phyloP scores from a whole-genome alignment of 163 green algal genomes.

The Chloroidium sp. region DNA sequence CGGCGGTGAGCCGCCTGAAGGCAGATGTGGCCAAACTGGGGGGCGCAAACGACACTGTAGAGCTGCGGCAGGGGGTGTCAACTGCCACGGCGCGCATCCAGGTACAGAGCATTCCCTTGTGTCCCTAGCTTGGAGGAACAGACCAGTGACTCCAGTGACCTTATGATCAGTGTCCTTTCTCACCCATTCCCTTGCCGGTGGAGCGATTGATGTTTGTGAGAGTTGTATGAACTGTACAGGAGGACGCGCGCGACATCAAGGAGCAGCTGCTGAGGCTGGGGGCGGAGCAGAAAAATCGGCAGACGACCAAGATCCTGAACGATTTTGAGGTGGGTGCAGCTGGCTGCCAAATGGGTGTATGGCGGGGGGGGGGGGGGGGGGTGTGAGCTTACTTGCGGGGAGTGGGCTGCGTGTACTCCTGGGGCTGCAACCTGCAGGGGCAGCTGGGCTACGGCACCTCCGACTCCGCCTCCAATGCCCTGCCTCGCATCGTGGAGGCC shows the following conservation, averaged over 20 bases:
- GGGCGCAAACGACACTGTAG: slow-evolving; percentile 22
- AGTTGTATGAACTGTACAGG: background rate
- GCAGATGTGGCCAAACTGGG: slow-evolving; percentile 36
- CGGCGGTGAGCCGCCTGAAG: slow-evolving; percentile 20
- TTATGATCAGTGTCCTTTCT: too few relatives aligned
- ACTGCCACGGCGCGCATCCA: slow-evolving; percentile 5
- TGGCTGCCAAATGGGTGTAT: slow-evolving; percentile 18
- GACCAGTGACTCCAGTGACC: too few relatives aligned
- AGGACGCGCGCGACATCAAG: slow-evolving; percentile 26
- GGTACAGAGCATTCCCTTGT: too few relatives aligned
- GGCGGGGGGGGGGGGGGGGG: background rate
- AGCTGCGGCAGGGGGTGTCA: slow-evolving; percentile 21
- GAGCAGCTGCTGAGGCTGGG: slow-evolving; percentile 15
- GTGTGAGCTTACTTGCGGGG: slow-evolving; percentile 7
- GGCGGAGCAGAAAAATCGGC: slow-evolving; percentile 11
- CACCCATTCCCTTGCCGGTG: too few relatives aligned
- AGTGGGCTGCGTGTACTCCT: slow-evolving; percentile 67
- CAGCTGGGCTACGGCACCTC: slow-evolving; percentile 86
- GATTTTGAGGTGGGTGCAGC: slow-evolving; percentile 35
- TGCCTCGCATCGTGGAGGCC: slow-evolving; percentile 71
- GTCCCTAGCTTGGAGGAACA: too few relatives aligned
- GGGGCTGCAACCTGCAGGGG: slow-evolving; percentile 56
- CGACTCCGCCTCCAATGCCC: slow-evolving; percentile 60
- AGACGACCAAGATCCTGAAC: slow-evolving; percentile 39
- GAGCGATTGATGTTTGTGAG: too few relatives aligned